Conservation (phyloP, 495 filamentous ascomycete species). For the Neurospora sp. region DNA sequence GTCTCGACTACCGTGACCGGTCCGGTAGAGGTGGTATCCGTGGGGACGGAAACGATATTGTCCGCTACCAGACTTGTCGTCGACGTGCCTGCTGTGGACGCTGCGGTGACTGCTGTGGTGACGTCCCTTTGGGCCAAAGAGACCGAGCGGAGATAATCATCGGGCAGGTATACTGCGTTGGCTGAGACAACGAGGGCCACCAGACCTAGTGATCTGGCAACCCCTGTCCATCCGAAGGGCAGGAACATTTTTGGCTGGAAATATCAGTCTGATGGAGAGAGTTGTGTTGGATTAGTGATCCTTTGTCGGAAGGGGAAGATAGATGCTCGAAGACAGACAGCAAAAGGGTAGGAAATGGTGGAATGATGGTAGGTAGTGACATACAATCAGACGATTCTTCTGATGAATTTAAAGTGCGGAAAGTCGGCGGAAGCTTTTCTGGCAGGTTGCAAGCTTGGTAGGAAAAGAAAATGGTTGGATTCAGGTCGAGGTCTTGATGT, state of each 20-base stretch:
- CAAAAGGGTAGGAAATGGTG: background rate
- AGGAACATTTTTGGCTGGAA: background rate
- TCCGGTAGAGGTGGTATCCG: background rate
- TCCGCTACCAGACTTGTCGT: background rate
- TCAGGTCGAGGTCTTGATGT: background rate
- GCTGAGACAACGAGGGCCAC: background rate
- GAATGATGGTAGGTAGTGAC: background rate
- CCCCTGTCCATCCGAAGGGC: background rate
- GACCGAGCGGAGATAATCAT: too few relatives aligned
- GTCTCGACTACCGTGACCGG: background rate
- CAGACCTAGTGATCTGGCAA: background rate
- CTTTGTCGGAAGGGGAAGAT: background rate
- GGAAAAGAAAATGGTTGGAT: background rate
- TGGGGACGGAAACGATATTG: background rate
- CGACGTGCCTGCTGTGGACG: background rate
- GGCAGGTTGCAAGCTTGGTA: background rate
- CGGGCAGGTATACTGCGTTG: background rate
- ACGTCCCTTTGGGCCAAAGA: background rate
- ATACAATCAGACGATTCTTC: background rate
- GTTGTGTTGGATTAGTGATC: background rate
- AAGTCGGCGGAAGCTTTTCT: background rate
- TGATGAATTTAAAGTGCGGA: background rate
- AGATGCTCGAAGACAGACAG: background rate
- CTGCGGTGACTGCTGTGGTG: background rate
- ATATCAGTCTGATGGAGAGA: background rate